phyloP scores from a whole-genome alignment of 2,329 filamentous ascomycete genomes.

The Diaporthe sp. region DNA sequence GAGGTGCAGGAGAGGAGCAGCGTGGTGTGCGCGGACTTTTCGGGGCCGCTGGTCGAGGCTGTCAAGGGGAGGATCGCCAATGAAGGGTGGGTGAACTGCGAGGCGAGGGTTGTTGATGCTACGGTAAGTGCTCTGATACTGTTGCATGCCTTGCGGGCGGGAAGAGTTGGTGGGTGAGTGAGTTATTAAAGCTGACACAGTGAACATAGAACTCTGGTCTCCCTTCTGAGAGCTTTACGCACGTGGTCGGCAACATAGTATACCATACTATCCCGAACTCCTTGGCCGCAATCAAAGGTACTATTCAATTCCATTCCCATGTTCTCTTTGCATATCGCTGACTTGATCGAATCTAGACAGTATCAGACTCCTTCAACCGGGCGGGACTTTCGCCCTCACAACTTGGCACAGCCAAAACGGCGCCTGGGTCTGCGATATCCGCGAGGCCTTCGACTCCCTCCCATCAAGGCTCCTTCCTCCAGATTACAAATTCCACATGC shows the following conservation, averaged over 20 bases:
- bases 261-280: slow-evolving; percentile 43
- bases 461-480: slow-evolving; percentile 51
- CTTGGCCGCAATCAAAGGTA: slow-evolving; percentile 41
- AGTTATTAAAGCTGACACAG: background rate
- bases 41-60: slow-evolving; percentile 52
- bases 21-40: slow-evolving; percentile 61
- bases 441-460: slow-evolving; percentile 51
- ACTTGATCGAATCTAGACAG: slow-evolving; percentile 40
- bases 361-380: slow-evolving; percentile 51
- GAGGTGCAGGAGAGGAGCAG: slow-evolving; percentile 53
- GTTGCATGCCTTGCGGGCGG: background rate
- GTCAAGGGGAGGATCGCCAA: slow-evolving; percentile 49
- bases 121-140: slow-evolving; percentile 47
- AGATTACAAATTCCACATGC: slow-evolving; percentile 39
- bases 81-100: slow-evolving; percentile 58
- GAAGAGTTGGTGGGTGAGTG: background rate
- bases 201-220: slow-evolving; percentile 39
- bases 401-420: slow-evolving; percentile 46
- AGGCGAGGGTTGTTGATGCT: slow-evolving; percentile 57
- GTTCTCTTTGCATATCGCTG: background rate
- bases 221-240: slow-evolving; percentile 38
- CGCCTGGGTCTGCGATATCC: slow-evolving; percentile 51
- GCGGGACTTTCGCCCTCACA: slow-evolving; percentile 52
- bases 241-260: slow-evolving; percentile 41
- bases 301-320: background rate